Base-by-base conservation (phyloP, 768 basidiomycete species). In the Mycena polygramma region DNA sequence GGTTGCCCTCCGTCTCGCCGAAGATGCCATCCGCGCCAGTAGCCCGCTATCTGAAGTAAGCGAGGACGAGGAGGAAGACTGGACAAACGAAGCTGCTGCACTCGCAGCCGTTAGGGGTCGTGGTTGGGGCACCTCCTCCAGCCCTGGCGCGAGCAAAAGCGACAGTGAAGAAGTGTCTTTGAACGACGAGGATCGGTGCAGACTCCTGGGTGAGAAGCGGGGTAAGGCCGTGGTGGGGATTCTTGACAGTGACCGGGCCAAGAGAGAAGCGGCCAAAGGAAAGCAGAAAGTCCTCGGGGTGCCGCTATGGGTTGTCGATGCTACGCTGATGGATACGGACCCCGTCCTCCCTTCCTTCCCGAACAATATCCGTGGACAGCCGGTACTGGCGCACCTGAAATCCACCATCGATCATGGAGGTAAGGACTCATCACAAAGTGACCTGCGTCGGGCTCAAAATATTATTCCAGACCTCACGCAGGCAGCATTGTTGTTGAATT, bases 161-260 rank as follows among this genome's bases (percentile, higher is more conserved):
- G 73, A 66, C 20, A 68, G 63, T 30, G 78, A 78, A 11, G 79
- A 77, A 3, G 61, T 78, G 17, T 66, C 73, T 8, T 67, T 83
- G 57, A 75, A 78, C 19, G 78, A 81, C 36, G 76, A 80, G 35
- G 84, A 82, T 57, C 70, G 81, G 62, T 66, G 81, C 69, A 71
- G 81, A 69, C 67, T 84, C 48, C 75, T 88, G 61, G 86, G 84
- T 6, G 79, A 81, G 57, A 80, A 81, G 43, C 78, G 79, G 4
- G 85, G 84, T 17, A 80, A 84, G 69, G 84, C 80, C 13, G 83
- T 90, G 52, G 78, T 76, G 20, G 81, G 80, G 60, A 84, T 90
- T 46, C 76, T 90, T 46, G 76, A 80, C 60, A 75, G 78, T 19
- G 85, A 90, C 67, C 82, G 79, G 57, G 77, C 65, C 9, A 77